Evolutionary conservation across 306 rosid species (phyloP), one percentile per base, ranked within the genome.

Genomic region (Cucumis cinereus): DNA sequence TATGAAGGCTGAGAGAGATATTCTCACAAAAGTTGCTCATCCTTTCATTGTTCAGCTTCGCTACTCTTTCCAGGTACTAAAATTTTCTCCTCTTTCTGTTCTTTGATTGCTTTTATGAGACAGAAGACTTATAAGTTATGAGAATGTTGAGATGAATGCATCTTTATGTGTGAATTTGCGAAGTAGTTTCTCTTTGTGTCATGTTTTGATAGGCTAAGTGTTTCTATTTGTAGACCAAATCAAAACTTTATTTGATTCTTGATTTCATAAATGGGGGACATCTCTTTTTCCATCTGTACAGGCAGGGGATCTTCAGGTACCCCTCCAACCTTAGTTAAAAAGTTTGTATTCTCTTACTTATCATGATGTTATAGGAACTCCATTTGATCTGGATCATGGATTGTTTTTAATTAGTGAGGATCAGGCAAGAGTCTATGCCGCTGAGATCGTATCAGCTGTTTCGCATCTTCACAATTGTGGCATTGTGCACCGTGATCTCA

Each of bases 261-360:
- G 97, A 94, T 82, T 94, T 91, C 41, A 83, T 94, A 6, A 94
- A 94, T 77, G 98, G 98, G 72, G 98, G 97, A 9, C 98, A 91
- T 90, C 94, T 94, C 78, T 94, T 94, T 76, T 94, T 74, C 79
- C 98, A 94, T 75, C 74, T 94, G 22, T 94, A 92, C 81, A 81
- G 97, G 70, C 98, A 94, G 80, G 96, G 97, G 5, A 80, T 91
- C 77, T 94, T 94, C 88, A 86, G 98, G 98, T 94, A 86, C 56
- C 3, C 33, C 61, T 56, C 5, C 64, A 26, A 49, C 12, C 59
- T 71, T 14, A 24, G 19, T 24, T 59, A 15, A 5, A 10, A 73
- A 22, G 3, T 22, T 20, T 66, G 50, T 24, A 8, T 3, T 74
- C 15, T 76, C 11, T 73, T 24, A 16, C 59, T 76, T 41, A 40